Evolutionary conservation across 495 filamentous ascomycete species (phyloP).

Genomic region (Penicillium alfredii): DNA sequence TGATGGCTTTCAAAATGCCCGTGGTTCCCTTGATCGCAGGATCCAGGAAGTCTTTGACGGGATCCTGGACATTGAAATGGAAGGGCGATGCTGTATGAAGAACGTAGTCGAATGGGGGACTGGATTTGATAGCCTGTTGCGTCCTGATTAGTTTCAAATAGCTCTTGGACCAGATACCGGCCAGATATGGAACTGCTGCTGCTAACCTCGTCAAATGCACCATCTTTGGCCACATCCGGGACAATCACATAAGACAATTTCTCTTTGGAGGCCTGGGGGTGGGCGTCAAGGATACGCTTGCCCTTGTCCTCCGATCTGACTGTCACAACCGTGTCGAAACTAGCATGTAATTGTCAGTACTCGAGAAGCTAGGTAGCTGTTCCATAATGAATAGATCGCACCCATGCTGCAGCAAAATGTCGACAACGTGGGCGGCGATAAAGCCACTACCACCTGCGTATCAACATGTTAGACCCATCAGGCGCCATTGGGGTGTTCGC

Average conservation of each 20-base stretch:
- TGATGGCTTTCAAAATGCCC: slow-evolving; percentile 68
- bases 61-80: slow-evolving; percentile 64
- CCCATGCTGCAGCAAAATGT: slow-evolving; percentile 61
- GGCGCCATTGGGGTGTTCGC: no score
- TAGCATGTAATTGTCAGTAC: slow-evolving; percentile 14
- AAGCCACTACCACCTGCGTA: slow-evolving; percentile 61
- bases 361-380: not conserved
- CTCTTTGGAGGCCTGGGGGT: slow-evolving; percentile 52
- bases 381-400: slow-evolving; percentile 14
- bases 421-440: slow-evolving; percentile 75
- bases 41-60: slow-evolving; percentile 75
- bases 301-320: slow-evolving; percentile 79
- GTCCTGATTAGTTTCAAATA: not conserved
- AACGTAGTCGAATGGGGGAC: slow-evolving; percentile 75
- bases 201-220: slow-evolving; percentile 68
- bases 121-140: slow-evolving; percentile 52
- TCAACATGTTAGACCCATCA: no score
- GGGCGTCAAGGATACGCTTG: slow-evolving; percentile 61
- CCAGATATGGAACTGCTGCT: no score
- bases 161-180: not conserved
- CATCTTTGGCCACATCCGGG: slow-evolving; percentile 68
- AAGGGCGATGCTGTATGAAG: slow-evolving; percentile 88
- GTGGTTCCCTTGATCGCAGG: slow-evolving; percentile 83
- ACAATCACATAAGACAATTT: slow-evolving; percentile 74
- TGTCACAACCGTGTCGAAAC: slow-evolving; percentile 74